Conservation (phyloP, 495 filamentous ascomycete species). For the Niebla homalea region DNA sequence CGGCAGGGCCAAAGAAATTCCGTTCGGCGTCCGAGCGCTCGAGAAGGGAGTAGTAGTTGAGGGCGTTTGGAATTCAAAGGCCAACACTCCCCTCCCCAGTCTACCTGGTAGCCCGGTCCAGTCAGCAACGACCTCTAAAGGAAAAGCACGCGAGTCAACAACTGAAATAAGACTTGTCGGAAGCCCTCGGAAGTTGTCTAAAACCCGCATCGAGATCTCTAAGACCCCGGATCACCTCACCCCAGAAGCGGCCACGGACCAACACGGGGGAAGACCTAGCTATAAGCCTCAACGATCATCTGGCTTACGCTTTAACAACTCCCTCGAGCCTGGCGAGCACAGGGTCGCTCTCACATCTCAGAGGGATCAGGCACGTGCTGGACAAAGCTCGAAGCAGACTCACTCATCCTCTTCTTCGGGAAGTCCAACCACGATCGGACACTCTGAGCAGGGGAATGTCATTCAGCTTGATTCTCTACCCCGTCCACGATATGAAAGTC, state of each 20-base stretch:
- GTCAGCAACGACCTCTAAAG: slow-evolving; percentile 1
- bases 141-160: neutral
- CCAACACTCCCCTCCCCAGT: slow-evolving; percentile 39
- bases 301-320: slow-evolving; percentile 20
- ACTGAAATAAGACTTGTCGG: slow-evolving; percentile 1
- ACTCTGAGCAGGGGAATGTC: neutral
- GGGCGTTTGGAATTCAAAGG: slow-evolving; percentile 74
- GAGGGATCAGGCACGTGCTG: neutral
- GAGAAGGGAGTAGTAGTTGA: slow-evolving; percentile 76
- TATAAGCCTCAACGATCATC: slow-evolving; percentile 27
- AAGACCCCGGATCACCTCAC: slow-evolving; percentile 5
- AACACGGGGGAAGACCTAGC: neutral
- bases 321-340: neutral
- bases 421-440: neutral
- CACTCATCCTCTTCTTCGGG: neutral
- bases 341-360: neutral
- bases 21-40: slow-evolving; percentile 81
- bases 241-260: slow-evolving; percentile 15
- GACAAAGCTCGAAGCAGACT: neutral
- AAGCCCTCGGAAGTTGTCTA: neutral
- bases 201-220: slow-evolving; percentile 12
- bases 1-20: slow-evolving; percentile 44
- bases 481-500: neutral
- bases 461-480: neutral
- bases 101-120: slow-evolving; percentile 15